Percentiles rank a stretch among this genome's conserved stretches.
These are phyloP conservation scores for Daldinia eschscholtzii DNA, from an alignment of 2,329 filamentous ascomycete genomes.

Conservation along the genomic window DNA sequence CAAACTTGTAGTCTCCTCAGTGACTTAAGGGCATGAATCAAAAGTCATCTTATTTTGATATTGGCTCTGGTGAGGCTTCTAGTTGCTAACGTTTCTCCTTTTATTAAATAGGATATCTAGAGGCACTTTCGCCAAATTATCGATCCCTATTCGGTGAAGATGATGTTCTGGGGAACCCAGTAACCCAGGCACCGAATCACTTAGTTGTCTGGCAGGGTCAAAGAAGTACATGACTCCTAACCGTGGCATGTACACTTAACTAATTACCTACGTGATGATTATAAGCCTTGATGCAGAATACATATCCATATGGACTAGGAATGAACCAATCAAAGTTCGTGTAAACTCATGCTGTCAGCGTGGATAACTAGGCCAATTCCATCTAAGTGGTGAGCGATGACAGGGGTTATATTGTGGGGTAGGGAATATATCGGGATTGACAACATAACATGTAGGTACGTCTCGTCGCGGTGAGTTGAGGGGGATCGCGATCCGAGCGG, in stretches of 20 bases:
- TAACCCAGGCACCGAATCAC: too few species aligned
- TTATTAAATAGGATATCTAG: background rate
- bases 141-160: too few species aligned
- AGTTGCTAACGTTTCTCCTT: background rate
- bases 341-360: conserved; percentile 14
- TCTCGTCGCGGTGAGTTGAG: conserved; percentile 1
- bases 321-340: conserved; percentile 25
- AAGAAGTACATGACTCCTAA: background rate
- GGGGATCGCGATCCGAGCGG: conserved; percentile 12
- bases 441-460: background rate
- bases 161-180: too few species aligned
- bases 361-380: conserved; percentile 14
- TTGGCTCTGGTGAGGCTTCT: background rate
- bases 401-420: conserved; percentile 30
- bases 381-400: conserved; percentile 6
- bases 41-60: background rate
- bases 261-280: background rate
- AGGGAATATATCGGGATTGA: conserved; percentile 26
- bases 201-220: background rate
- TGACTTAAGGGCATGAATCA: background rate
- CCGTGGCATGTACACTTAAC: background rate
- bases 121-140: background rate
- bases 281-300: background rate
- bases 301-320: background rate
- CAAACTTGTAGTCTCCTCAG: background rate